A percentile compares a stretch with the other conserved stretches of the same genome.
Evolutionary conservation across 306 rosid species (phyloP).

Genomic region (Phaseolus lunatus): DNA sequence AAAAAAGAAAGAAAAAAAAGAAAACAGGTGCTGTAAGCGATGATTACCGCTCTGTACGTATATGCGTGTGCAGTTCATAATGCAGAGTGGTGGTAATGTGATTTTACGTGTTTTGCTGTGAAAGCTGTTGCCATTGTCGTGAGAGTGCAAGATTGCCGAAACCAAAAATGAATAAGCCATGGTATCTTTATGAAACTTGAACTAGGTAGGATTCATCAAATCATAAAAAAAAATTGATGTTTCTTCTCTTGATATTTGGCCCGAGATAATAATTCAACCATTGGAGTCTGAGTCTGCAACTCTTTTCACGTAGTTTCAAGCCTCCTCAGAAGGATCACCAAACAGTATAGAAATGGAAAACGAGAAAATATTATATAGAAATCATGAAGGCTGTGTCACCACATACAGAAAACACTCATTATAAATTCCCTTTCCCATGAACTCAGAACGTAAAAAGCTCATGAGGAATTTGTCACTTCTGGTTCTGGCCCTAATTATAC

Average conservation of each 20-base stretch:
- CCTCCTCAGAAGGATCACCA: neutral
- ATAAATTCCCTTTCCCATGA: neutral
- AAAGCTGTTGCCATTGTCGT: slow-evolving; percentile 22
- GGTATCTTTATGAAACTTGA: neutral
- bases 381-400: neutral
- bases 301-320: neutral
- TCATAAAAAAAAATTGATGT: neutral
- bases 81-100: neutral
- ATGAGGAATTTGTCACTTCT: neutral
- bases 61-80: neutral
- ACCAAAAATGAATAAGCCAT: neutral
- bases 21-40: neutral
- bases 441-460: neutral
- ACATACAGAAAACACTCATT: neutral
- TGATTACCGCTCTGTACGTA: neutral
- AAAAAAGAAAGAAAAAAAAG: neutral
- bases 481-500: neutral
- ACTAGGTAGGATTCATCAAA: neutral
- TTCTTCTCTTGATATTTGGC: neutral
- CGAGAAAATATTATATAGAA: neutral
- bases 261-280: neutral
- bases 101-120: neutral
- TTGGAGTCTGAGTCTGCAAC: neutral
- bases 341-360: neutral
- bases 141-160: neutral